Evolutionary conservation across 441 rosid species (phyloP).

Genomic region (Raphanus hybrid): DNA sequence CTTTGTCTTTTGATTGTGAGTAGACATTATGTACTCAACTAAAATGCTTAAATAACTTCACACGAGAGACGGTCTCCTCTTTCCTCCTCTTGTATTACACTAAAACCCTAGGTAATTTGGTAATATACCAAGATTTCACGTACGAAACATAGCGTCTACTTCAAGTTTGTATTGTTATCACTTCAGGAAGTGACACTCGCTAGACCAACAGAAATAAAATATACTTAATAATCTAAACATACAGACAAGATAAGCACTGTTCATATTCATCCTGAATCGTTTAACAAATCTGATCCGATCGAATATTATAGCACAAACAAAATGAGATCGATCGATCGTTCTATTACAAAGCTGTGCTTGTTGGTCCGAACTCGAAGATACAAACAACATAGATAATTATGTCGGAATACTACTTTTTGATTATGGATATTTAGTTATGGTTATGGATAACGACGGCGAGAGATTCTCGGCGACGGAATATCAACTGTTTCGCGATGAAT

Average conservation of each 20-base stretch:
- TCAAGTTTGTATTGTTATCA: constrained; percentile 39
- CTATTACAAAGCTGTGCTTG: constrained; percentile 4
- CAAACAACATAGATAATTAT: constrained; percentile 4
- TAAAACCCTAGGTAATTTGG: constrained; percentile 9
- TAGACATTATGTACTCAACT: neutral
- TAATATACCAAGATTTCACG: constrained; percentile 19
- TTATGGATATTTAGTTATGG: neutral
- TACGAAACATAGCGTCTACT: constrained; percentile 35
- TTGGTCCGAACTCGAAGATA: constrained; percentile 2
- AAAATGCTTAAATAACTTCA: neutral
- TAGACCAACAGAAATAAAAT: neutral
- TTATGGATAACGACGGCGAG: constrained; percentile 38
- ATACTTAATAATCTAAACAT: neutral
- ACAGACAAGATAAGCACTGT: neutral
- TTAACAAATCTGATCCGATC: constrained; percentile 25
- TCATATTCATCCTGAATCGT: constrained; percentile 23
- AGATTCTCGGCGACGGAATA: constrained; percentile 51
- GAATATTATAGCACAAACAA: neutral
- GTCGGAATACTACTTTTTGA: neutral
- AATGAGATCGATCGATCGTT: neutral
- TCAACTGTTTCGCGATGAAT: constrained; percentile 68
- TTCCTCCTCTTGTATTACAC: constrained; percentile 33
- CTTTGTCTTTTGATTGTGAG: neutral
- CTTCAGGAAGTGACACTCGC: constrained; percentile 30
- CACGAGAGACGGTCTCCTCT: neutral